Evolutionary conservation across 208 protist genomes (phyloP).

Genomic region (Naegleria lovaniensis): DNA sequence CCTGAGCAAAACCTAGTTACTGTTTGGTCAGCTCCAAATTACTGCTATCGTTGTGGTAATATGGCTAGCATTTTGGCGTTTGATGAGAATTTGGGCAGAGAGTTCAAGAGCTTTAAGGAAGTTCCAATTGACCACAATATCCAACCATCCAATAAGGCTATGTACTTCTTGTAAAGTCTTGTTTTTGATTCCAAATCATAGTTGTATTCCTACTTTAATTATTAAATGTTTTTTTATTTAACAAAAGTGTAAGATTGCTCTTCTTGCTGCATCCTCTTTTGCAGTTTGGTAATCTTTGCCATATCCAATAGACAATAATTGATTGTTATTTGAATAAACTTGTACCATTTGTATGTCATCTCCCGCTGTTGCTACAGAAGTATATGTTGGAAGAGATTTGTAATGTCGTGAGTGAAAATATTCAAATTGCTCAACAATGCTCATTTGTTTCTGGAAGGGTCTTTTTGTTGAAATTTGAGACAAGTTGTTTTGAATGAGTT

Average conservation of each 20-base stretch:
- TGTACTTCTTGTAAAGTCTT: background rate
- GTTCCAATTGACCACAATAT: conserved; percentile 50
- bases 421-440: background rate
- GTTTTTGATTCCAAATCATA: background rate
- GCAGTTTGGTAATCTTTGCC: background rate
- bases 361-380: background rate
- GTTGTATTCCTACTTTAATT: no score
- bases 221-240: background rate
- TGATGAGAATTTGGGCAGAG: conserved; percentile 63
- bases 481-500: background rate
- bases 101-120: conserved; percentile 83
- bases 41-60: conserved; percentile 58
- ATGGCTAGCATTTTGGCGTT: conserved; percentile 74
- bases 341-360: background rate
- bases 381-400: background rate
- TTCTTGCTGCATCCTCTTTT: background rate
- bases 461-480: background rate
- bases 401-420: background rate
- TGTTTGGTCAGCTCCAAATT: conserved; percentile 32
- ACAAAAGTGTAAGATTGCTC: background rate
- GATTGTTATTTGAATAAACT: background rate
- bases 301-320: background rate
- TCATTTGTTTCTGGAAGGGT: background rate
- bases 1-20: conserved; percentile 25
- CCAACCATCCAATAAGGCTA: background rate